Percentiles rank a stretch among this genome's conserved stretches.
These are phyloP conservation scores for Macrocybe gigantea DNA, from an alignment of 768 basidiomycete genomes.

Conservation along the genomic window DNA sequence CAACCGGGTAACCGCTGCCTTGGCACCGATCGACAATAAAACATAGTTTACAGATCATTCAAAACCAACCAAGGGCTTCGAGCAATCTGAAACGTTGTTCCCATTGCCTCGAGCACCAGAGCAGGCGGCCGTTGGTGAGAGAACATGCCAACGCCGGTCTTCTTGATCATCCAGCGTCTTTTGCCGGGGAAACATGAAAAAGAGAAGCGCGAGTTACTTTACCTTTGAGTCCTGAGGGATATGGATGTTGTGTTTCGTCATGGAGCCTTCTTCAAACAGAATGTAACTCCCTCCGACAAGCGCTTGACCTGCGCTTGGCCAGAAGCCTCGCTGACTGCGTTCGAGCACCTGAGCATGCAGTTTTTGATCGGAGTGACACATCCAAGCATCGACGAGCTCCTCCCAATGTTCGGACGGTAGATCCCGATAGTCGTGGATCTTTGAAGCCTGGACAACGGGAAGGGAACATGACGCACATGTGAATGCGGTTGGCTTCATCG, in stretches of 20 bases:
- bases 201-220: not conserved
- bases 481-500: constrained; percentile 56
- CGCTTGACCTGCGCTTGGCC: constrained; percentile 67
- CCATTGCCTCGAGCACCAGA: constrained; percentile 14
- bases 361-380: constrained; percentile 91
- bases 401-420: constrained; percentile 97
- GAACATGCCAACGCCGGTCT: constrained; percentile 71
- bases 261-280: constrained; percentile 59
- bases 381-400: constrained; percentile 96
- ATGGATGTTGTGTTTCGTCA: constrained; percentile 49
- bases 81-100: constrained; percentile 9
- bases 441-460: constrained; percentile 57
- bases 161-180: constrained; percentile 71
- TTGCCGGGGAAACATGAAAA: constrained; percentile 6
- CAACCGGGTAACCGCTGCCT: constrained; percentile 58
- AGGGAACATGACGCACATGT: constrained; percentile 77
- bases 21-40: constrained; percentile 13
- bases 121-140: constrained; percentile 55
- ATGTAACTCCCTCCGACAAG: constrained; percentile 91
- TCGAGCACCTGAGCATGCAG: constrained; percentile 64
- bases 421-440: constrained; percentile 60
- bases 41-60: constrained; percentile 11
- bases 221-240: not conserved
- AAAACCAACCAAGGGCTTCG: constrained; percentile 67
- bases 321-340: constrained; percentile 62